Percentiles rank a stretch among this genome's conserved stretches.
Conservation (phyloP, 441 rosid genomes). For the Manihot esculenta region DNA sequence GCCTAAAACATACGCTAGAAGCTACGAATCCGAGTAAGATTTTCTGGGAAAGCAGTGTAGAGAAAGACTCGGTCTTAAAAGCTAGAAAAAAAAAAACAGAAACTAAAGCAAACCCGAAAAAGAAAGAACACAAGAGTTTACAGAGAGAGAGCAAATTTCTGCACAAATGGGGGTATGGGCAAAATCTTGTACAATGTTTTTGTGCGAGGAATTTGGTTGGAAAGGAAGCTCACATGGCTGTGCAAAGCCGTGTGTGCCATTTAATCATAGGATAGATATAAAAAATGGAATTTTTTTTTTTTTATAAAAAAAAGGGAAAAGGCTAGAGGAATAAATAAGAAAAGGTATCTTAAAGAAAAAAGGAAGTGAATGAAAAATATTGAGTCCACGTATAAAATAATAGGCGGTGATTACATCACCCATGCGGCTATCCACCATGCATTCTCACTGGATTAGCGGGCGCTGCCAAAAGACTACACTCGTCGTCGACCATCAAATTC, state of each 20-base stretch:
- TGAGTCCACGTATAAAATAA: neutral
- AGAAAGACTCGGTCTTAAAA: conserved; percentile 11
- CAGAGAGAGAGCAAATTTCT: neutral
- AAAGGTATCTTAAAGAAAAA: neutral
- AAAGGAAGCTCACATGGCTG: conserved; percentile 31
- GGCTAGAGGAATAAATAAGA: neutral
- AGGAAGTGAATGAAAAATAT: neutral
- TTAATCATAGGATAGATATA: neutral
- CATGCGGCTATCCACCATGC: conserved; percentile 28
- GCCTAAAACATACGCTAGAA: conserved; percentile 24
- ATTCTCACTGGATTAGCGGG: conserved; percentile 24
- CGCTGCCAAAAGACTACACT: conserved; percentile 27
- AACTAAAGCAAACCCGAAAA: neutral
- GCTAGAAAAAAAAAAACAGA: neutral
- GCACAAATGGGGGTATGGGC: conserved; percentile 1
- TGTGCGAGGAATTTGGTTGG: conserved; percentile 12
- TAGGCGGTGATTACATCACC: conserved; percentile 27
- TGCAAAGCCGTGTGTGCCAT: conserved; percentile 17
- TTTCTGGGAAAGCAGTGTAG: conserved; percentile 11
- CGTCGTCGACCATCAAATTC: conserved; percentile 28
- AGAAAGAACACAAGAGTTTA: neutral
- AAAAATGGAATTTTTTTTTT: neutral
- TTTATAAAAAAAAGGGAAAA: neutral
- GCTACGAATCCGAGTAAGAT: conserved; percentile 11
- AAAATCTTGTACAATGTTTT: conserved; percentile 7